These are phyloP conservation scores for Saccharomycopsis hybrid DNA, from an alignment of 1,139 yeast genomes.

Conservation along the genomic window DNA sequence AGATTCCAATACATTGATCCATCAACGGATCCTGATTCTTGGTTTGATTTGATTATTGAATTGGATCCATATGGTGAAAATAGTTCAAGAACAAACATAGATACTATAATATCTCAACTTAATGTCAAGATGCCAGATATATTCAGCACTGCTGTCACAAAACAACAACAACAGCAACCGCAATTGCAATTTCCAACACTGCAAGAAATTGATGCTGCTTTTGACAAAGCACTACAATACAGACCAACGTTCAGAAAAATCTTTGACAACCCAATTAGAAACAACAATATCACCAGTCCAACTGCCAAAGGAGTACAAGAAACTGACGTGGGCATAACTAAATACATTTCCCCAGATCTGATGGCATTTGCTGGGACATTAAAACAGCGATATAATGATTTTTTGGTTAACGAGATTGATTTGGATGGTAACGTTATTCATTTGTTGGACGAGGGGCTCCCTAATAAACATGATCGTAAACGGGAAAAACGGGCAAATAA, in stretches of 20 bases:
- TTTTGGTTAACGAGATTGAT: slow-evolving; percentile 84
- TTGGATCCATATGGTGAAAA: slow-evolving; percentile 38
- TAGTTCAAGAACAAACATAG: slow-evolving; percentile 51
- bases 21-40: slow-evolving; percentile 49
- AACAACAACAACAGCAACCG: too few species aligned
- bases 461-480: slow-evolving; percentile 33
- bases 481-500: slow-evolving; percentile 27
- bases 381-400: slow-evolving; percentile 91
- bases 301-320: slow-evolving; percentile 33
- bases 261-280: slow-evolving; percentile 1
- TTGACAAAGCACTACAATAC: slow-evolving; percentile 9
- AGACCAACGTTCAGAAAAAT: slow-evolving; percentile 7
- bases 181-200: background rate
- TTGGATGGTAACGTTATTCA: slow-evolving; percentile 65
- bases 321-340: slow-evolving; percentile 78
- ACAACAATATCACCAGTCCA: too few species aligned
- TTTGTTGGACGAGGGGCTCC: slow-evolving; percentile 65
- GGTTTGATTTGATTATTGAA: slow-evolving; percentile 59
- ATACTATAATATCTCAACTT: slow-evolving; percentile 37
- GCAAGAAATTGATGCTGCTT: slow-evolving; percentile 13
- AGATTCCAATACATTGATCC: slow-evolving; percentile 58
- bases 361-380: slow-evolving; percentile 72
- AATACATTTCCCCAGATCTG: slow-evolving; percentile 47
- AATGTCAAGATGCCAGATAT: slow-evolving; percentile 40
- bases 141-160: slow-evolving; percentile 23